These are phyloP conservation scores for Streptanthus diversifolius DNA, from an alignment of 345 rosid species.

Conservation along the genomic window DNA sequence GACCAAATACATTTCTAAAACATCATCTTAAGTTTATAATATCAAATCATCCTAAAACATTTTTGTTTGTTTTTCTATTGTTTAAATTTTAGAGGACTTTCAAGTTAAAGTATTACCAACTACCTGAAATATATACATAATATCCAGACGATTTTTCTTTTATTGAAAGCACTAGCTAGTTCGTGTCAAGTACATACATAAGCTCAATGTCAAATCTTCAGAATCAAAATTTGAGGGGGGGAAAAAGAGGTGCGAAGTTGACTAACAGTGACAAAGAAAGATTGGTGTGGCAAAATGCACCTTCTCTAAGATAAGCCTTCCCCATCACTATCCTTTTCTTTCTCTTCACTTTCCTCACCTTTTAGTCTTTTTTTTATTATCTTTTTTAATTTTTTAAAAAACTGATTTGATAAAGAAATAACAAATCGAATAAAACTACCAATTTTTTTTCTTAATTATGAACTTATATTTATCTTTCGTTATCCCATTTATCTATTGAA, in stretches of 20 bases:
- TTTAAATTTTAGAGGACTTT: background rate
- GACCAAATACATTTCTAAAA: background rate
- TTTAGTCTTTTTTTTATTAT: slow-evolving; percentile 21
- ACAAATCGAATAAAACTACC: background rate
- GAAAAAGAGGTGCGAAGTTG: slow-evolving; percentile 39
- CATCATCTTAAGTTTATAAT: background rate
- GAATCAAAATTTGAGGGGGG: slow-evolving; percentile 16
- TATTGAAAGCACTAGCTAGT: slow-evolving; percentile 23
- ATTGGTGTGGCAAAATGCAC: slow-evolving; percentile 33
- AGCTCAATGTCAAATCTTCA: slow-evolving; percentile 23
- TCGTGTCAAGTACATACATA: slow-evolving; percentile 25
- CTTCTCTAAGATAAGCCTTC: slow-evolving; percentile 41
- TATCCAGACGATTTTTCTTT: background rate
- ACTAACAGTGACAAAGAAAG: slow-evolving; percentile 40
- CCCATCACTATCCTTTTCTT: slow-evolving; percentile 32
- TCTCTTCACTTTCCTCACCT: slow-evolving; percentile 34
- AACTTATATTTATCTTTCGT: background rate
- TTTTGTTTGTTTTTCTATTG: background rate
- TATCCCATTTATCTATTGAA: background rate
- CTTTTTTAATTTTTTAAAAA: background rate
- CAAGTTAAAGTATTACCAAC: background rate
- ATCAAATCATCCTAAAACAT: background rate
- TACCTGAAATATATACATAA: background rate
- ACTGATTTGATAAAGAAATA: background rate
- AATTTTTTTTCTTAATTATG: background rate